Percentiles rank a stretch among this genome's conserved stretches.
Evolutionary conservation across 805 yeast genomes (phyloP).

Genomic region (Pichia rugopelliculosa): DNA sequence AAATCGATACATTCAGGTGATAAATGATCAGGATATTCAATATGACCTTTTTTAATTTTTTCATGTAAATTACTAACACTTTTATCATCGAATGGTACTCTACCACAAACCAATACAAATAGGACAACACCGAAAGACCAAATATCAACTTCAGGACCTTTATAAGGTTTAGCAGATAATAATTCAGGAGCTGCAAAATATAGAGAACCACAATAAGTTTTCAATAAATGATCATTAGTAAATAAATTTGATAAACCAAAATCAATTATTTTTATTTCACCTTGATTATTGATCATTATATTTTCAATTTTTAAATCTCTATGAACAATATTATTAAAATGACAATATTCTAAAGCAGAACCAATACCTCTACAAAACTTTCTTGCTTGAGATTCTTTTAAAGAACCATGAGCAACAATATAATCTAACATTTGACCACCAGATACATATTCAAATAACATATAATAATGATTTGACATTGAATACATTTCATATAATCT

Average conservation of each 20-base stretch:
- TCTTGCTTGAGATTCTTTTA: constrained; percentile 90
- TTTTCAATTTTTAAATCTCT: constrained; percentile 95
- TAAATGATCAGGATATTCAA: constrained; percentile 81
- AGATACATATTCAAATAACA: constrained; percentile 92
- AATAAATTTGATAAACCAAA: constrained; percentile 90
- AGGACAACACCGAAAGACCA: constrained; percentile 98
- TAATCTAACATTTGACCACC: constrained; percentile 98
- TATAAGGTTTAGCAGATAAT: constrained; percentile 82
- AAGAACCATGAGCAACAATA: constrained; percentile 90
- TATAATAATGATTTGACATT: constrained; percentile 94
- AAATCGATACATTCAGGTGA: constrained; percentile 76
- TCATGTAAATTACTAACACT: constrained; percentile 87
- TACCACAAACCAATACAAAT: constrained; percentile 93
- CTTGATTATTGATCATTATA: constrained; percentile 86
- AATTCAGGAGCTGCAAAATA: constrained; percentile 99
- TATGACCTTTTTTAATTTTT: constrained; percentile 85
- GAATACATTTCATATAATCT: constrained; percentile 88
- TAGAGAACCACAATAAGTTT: constrained; percentile 93
- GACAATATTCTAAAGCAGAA: constrained; percentile 89
- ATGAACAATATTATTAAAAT: constrained; percentile 89
- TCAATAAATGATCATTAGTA: constrained; percentile 61
- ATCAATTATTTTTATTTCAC: constrained; percentile 93
- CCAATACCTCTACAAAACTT: constrained; percentile 93
- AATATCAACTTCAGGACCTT: constrained; percentile 95
- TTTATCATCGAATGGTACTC: constrained; percentile 96